Percentiles rank a stretch among this genome's conserved stretches.
Evolutionary conservation across 768 basidiomycete genomes (phyloP).

Genomic region (Auriscalpium microsporum): DNA sequence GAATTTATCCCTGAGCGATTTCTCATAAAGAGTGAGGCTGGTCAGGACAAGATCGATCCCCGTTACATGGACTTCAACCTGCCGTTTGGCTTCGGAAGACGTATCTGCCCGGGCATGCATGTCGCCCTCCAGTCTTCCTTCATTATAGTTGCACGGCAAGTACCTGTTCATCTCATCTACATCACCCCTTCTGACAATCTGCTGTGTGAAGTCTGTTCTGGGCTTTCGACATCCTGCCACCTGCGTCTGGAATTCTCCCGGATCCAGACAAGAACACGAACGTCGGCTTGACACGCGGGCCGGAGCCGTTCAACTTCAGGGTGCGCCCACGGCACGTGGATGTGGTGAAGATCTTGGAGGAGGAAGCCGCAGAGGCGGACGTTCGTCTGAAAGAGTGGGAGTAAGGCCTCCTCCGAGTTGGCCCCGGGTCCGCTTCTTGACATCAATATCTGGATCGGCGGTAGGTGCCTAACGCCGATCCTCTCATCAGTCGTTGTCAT

Average conservation of each 20-base stretch:
- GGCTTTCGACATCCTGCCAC: conserved; percentile 14
- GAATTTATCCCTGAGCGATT: conserved; percentile 19
- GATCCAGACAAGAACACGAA: not conserved
- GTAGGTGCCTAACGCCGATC: too few species aligned
- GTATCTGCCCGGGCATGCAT: conserved; percentile 15
- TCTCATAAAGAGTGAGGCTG: conserved; percentile 3
- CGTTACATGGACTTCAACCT: conserved; percentile 8
- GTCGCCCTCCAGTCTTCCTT: conserved; percentile 11
- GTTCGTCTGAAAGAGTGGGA: conserved; percentile 7
- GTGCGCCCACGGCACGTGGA: not conserved
- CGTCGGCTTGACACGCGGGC: not conserved
- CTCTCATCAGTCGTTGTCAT: too few species aligned
- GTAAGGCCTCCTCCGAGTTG: not conserved
- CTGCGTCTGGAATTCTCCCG: not conserved
- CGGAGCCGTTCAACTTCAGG: not conserved
- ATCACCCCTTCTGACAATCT: not conserved
- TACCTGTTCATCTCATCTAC: not conserved
- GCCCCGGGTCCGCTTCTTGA: too few species aligned
- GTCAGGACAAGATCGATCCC: conserved; percentile 5
- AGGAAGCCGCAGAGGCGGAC: conserved; percentile 4
- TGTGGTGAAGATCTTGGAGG: conserved; percentile 1
- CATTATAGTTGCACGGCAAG: conserved; percentile 9
- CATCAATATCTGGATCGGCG: too few species aligned
- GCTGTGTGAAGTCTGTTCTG: conserved; percentile 6
- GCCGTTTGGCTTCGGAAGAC: conserved; percentile 18